Conservation (phyloP, 139 green algal species). For the Tetratostichococcus sp. region DNA sequence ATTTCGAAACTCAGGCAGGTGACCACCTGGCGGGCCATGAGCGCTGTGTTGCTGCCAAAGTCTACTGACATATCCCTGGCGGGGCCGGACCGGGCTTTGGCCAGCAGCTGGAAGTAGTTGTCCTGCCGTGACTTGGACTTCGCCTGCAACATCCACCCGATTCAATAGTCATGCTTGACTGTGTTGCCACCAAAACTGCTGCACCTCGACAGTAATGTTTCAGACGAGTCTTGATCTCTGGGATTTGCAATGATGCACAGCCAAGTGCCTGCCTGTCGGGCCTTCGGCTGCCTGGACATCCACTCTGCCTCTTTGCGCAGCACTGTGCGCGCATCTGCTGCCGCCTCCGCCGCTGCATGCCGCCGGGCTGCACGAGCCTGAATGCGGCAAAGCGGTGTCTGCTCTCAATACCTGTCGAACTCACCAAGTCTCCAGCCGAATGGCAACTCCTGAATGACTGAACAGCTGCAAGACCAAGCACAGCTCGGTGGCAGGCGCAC, state of each 20-base stretch:
- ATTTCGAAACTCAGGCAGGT: no score
- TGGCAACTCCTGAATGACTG: no score
- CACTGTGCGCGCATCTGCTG: constrained; percentile 50
- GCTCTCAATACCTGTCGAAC: no score
- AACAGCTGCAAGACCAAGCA: no score
- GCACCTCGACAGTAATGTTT: no score
- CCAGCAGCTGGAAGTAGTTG: constrained; percentile 59
- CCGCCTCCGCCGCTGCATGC: constrained; percentile 43
- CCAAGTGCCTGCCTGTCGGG: constrained; percentile 18
- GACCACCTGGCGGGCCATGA: constrained; percentile 33
- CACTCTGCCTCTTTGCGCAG: constrained; percentile 72
- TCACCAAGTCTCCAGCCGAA: no score
- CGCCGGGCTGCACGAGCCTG: constrained; percentile 45
- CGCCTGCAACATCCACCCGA: constrained; percentile 6
- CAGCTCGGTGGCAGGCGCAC: no score
- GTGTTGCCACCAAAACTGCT: no score
- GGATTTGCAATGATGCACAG: no score
- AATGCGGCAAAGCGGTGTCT: no score
- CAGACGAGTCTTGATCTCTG: no score
- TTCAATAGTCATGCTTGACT: no score
- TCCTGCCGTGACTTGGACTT: constrained; percentile 21
- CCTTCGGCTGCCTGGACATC: constrained; percentile 79
- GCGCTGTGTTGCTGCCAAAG: constrained; percentile 27
- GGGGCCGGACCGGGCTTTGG: constrained; percentile 29
- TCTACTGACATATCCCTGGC: constrained; percentile 34